phyloP scores from a whole-genome alignment of 805 yeast genomes.

The Zygosaccharomyces kombuchaensis region DNA sequence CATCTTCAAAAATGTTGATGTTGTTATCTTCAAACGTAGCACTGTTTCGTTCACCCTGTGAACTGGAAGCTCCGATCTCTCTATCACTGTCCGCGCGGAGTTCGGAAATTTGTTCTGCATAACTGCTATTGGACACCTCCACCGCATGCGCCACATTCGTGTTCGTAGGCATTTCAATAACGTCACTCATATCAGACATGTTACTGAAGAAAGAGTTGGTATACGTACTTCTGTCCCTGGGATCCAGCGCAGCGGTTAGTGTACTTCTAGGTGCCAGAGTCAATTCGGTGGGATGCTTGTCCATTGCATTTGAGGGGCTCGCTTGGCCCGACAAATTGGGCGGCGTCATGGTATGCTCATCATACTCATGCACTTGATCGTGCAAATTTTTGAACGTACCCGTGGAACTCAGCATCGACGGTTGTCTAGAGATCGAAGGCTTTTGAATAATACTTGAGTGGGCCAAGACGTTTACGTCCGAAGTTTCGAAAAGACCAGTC shows the following conservation, averaged over 20 bases:
- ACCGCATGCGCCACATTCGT: conserved; percentile 31
- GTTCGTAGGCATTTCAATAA: conserved; percentile 29
- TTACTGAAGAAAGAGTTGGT: conserved; percentile 12
- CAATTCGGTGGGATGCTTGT: conserved; percentile 17
- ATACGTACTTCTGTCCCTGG: conserved; percentile 7
- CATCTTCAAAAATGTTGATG: conserved; percentile 32
- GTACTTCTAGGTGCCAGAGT: conserved; percentile 14
- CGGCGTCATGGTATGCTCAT: conserved; percentile 1
- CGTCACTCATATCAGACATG: conserved; percentile 29
- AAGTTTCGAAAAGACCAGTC: conserved; percentile 4
- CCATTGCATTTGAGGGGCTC: conserved; percentile 7
- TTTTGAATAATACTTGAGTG: conserved; percentile 29
- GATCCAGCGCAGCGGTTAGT: conserved; percentile 6
- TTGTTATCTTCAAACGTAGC: conserved; percentile 13
- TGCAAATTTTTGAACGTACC: conserved; percentile 29
- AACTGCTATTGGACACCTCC: conserved; percentile 20
- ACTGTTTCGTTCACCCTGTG: conserved; percentile 1
- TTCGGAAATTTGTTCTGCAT: conserved; percentile 10
- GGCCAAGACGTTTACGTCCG: conserved; percentile 24
- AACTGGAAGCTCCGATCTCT: not conserved
- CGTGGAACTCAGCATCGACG: conserved; percentile 24
- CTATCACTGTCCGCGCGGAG: not conserved
- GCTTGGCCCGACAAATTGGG: not conserved
- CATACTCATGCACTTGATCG: conserved; percentile 19
- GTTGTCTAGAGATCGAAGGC: conserved; percentile 22